phyloP scores from a whole-genome alignment of 352 stramenopile species.

The Pseudoperonospora humuli region DNA sequence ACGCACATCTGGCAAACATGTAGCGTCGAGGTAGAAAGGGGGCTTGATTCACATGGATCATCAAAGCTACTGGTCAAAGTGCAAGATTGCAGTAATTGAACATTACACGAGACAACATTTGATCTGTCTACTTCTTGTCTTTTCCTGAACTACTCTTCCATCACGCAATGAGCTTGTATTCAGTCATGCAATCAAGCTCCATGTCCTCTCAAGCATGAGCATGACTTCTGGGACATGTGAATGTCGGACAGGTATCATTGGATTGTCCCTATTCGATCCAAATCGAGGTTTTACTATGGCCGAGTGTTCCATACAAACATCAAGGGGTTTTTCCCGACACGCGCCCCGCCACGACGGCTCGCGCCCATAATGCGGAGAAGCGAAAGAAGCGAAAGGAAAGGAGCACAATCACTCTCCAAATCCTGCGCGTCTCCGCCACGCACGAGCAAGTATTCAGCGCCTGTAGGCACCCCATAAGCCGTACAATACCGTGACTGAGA shows the following conservation, averaged over 20 bases:
- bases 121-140: neutral
- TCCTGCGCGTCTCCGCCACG: constrained; percentile 12
- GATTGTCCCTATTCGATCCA: constrained; percentile 15
- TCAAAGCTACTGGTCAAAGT: too few species aligned
- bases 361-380: constrained; percentile 24
- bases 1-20: constrained; percentile 6
- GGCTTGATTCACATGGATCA: constrained; percentile 9
- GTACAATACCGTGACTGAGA: neutral
- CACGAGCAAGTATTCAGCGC: constrained; percentile 9
- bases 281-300: constrained; percentile 15
- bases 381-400: constrained; percentile 24
- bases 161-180: neutral
- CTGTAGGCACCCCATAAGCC: constrained; percentile 4
- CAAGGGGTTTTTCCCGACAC: constrained; percentile 13
- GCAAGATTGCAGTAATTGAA: constrained; percentile 15
- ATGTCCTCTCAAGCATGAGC: too few species aligned
- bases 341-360: constrained; percentile 8
- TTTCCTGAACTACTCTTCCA: neutral
- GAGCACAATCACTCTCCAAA: constrained; percentile 26
- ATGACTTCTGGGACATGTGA: constrained; percentile 5
- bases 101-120: constrained; percentile 1
- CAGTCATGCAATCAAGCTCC: neutral
- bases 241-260: constrained; percentile 6
- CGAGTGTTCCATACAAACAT: neutral
- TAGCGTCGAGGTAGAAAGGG: constrained; percentile 25